Percentiles rank a stretch among this genome's conserved stretches.
phyloP scores from a whole-genome alignment of 2,329 filamentous ascomycete species.

The Sporothrix sp. region DNA sequence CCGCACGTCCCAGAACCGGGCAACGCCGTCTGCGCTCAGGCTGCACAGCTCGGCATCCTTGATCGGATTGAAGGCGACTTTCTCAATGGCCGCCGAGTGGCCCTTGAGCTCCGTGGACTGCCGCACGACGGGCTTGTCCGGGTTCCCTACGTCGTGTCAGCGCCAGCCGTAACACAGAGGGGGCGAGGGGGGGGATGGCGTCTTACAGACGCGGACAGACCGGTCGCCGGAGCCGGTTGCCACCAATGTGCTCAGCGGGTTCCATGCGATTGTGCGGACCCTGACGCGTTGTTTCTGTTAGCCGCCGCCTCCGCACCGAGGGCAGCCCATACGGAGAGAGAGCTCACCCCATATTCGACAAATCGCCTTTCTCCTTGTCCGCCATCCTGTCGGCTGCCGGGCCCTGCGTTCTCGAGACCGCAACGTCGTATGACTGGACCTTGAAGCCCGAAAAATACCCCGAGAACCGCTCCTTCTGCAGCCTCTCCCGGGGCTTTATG shows the following conservation, averaged over 20 bases:
- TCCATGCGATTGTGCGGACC: constrained; percentile 79
- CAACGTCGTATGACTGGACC: constrained; percentile 52
- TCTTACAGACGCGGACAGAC: constrained; percentile 61
- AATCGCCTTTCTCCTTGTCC: too few species aligned
- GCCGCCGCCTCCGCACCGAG: too few species aligned
- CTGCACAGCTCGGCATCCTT: constrained; percentile 71
- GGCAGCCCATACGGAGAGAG: too few species aligned
- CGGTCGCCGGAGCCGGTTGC: constrained; percentile 68
- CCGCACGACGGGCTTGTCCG: constrained; percentile 62
- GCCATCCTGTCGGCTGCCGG: too few species aligned
- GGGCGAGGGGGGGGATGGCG: constrained; percentile 13
- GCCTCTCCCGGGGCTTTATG: constrained; percentile 39
- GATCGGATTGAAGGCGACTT: constrained; percentile 67
- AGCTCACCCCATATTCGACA: background rate
- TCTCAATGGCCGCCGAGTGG: constrained; percentile 56
- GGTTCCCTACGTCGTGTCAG: constrained; percentile 47
- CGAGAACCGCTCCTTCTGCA: constrained; percentile 62
- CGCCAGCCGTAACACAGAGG: background rate
- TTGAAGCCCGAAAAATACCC: constrained; percentile 57
- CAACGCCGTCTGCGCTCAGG: constrained; percentile 61
- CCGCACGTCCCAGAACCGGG: constrained; percentile 73
- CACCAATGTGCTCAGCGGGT: constrained; percentile 70
- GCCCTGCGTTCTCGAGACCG: constrained; percentile 2
- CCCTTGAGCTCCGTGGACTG: constrained; percentile 68
- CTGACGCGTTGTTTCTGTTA: constrained; percentile 29